Percentiles rank a stretch among this genome's conserved stretches.
Evolutionary conservation across 352 stramenopile genomes (phyloP).

Genomic region (Globisporangium recalcitrans): DNA sequence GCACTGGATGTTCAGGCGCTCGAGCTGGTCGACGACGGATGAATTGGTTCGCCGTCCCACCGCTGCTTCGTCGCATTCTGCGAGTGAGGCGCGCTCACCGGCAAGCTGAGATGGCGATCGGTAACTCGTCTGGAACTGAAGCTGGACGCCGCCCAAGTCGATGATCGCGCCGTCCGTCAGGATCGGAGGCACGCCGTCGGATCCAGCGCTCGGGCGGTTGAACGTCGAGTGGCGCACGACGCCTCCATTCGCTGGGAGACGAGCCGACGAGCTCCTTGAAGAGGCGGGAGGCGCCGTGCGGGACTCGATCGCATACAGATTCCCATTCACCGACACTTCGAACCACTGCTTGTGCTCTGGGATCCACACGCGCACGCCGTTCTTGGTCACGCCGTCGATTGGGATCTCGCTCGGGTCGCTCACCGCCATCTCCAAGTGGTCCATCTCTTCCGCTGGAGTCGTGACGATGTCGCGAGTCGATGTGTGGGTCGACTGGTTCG

Average conservation of each 20-base stretch:
- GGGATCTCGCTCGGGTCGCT: constrained; percentile 33
- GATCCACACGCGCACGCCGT: constrained; percentile 75
- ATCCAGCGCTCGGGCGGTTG: constrained; percentile 45
- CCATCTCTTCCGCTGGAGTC: constrained; percentile 22
- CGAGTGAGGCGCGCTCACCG: constrained; percentile 14
- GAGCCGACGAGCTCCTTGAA: constrained; percentile 10
- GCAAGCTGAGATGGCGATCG: neutral
- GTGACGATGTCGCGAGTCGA: constrained; percentile 1
- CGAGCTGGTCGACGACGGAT: constrained; percentile 58
- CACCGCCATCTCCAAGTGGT: constrained; percentile 43
- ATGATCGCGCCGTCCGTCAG: constrained; percentile 70
- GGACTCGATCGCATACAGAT: constrained; percentile 61
- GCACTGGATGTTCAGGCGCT: constrained; percentile 69
- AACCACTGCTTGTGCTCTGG: constrained; percentile 69
- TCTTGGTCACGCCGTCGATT: constrained; percentile 76
- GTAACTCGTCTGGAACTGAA: constrained; percentile 63
- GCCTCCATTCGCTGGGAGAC: constrained; percentile 12
- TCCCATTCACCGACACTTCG: constrained; percentile 78
- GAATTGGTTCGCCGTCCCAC: constrained; percentile 18
- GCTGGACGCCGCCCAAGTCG: constrained; percentile 67
- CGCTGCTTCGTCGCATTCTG: constrained; percentile 20
- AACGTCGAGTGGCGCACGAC: constrained; percentile 58
- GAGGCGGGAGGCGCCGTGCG: constrained; percentile 20
- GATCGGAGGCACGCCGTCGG: constrained; percentile 34
- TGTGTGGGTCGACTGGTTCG: constrained; percentile 7